phyloP scores from a whole-genome alignment of 768 basidiomycete species.

The Cyclocybe aegerita region DNA sequence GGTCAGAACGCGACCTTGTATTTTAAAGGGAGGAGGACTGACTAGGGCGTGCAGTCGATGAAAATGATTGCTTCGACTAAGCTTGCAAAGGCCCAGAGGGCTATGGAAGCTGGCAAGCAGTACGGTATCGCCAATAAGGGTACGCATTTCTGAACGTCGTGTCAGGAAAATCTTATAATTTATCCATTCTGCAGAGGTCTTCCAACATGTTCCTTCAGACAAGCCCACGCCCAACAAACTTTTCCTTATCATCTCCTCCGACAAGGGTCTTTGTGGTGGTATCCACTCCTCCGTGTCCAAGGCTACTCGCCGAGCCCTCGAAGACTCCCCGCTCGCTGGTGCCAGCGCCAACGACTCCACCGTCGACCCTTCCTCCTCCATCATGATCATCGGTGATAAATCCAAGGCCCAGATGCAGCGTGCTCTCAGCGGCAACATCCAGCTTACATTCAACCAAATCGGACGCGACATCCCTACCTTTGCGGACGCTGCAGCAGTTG shows the following conservation, averaged over 20 bases:
- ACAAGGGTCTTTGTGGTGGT: conserved; percentile 99
- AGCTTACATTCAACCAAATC: conserved; percentile 94
- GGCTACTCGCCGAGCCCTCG: conserved; percentile 73
- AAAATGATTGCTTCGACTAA: conserved; percentile 99
- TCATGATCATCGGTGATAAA: conserved; percentile 97
- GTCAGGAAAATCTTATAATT: background rate
- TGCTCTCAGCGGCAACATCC: conserved; percentile 59
- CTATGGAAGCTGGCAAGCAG: conserved; percentile 87
- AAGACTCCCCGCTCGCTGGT: conserved; percentile 48
- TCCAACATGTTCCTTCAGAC: conserved; percentile 73
- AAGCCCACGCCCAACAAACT: conserved; percentile 74
- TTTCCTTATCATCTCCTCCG: conserved; percentile 93
- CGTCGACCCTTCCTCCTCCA: conserved; percentile 59
- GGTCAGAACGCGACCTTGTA: conserved; percentile 45
- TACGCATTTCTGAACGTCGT: conserved; percentile 33
- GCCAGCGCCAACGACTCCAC: conserved; percentile 38
- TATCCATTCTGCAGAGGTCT: conserved; percentile 68
- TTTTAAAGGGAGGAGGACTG: background rate
- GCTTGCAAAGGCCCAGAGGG: conserved; percentile 91
- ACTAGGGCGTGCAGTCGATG: conserved; percentile 66
- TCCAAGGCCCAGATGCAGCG: conserved; percentile 89
- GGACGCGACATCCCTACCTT: conserved; percentile 98
- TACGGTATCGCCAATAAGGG: conserved; percentile 93
- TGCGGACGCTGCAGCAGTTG: conserved; percentile 90
- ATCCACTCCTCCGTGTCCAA: conserved; percentile 98